Base-by-base conservation (phyloP, 768 basidiomycete genomes). In the Tylopilus subfusipes region DNA sequence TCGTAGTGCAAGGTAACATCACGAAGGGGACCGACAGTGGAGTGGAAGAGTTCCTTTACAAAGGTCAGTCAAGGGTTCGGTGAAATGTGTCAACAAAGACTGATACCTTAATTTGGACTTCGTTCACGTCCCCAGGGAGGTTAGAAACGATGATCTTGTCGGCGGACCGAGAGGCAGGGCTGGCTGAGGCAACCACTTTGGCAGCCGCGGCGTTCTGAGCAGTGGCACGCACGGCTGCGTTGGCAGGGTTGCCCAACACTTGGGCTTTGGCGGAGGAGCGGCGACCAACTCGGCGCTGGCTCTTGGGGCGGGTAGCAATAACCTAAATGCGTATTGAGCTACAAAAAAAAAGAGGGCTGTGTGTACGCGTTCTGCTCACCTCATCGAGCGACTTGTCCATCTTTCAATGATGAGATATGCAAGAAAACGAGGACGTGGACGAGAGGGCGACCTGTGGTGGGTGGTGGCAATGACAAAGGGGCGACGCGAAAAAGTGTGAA, bases 141-240 rank as follows among this genome's bases (percentile, higher is more conserved):
- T 95, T 95, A 59, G 90, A 93, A 51, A 99, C 92, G 63, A 98
- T 92, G 61, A 98, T 95, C 77, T 98, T 98, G 70, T 90, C 86
- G 2, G 91, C 79, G 1, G 69, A 54, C 18, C 68, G 69, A 33
- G 70, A 52, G 7, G 76, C 67, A 44, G 79, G 72, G 19, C 71
- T 62, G 22, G 78, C 57, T 12, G 78, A 63, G 8, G 72, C 65
- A 31, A 76, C 75, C 33, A 77, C 66, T 57, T 77, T 75, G 8
- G 73, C 60, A 21, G 74, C 75, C 30, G 74, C 68, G 2, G 65
- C 67, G n/a, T 74, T 80, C 27, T 74, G 74, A 19, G 74, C 72
- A 24, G 84, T 81, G 19, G 81, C 81, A 51, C 82, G 81, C 38
- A 79, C 72, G 39, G 71, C 73, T 8, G 84, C 81, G 30, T 75